Evolutionary conservation across 371 early-diverging fungal genomes (phyloP), one percentile per base, ranked within the genome.

Genomic region (Catenaria anguillulae): DNA sequence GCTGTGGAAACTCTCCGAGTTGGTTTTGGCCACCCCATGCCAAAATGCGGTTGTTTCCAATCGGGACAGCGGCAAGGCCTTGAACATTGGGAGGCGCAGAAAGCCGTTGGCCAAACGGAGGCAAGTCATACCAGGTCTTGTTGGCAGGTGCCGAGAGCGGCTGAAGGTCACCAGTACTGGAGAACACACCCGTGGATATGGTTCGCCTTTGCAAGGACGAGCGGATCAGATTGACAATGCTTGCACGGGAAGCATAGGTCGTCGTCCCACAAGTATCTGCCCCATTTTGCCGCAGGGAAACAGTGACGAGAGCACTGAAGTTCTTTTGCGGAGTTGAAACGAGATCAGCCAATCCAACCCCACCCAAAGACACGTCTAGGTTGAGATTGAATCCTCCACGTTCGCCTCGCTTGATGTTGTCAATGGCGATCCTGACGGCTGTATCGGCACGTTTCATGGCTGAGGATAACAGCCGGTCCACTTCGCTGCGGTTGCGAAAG

Each of bases 1-100:
- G 23, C 26, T 13, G 15, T 34, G 48, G 62, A 21, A 54, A 21
- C 23, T 35, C 52, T 24, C 63, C 60, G 34, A 26, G 34, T 21
- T 19, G 37, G 17, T 26, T 62, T 55, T 65, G 62, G 12, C 66
- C 66, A 3, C 66, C 66, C 50, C 45, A 65, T 37, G 56, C 45
- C 23, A 62, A 23, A 36, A 62, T 37, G n/a, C 13, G 13, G 45
- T 55, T 55, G 54, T n/a, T n/a, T 24, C 8, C 21, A 13, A 45
- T 19, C 33, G 33, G 3, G 46, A 31, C 33, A 33, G 60, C 61
- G 19, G 61, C 33, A 33, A 33, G 60, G n/a, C 56, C 60, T 45
- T 60, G 33, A 23, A 17, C 6, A 55, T 40, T n/a, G 24, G n/a
- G 0, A 33, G 37, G 31, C 46, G n/a, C 21, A 5, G 0, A 23